Evolutionary conservation across 2,329 filamentous ascomycete species (phyloP).

Genomic region (Aspergillus sp.): DNA sequence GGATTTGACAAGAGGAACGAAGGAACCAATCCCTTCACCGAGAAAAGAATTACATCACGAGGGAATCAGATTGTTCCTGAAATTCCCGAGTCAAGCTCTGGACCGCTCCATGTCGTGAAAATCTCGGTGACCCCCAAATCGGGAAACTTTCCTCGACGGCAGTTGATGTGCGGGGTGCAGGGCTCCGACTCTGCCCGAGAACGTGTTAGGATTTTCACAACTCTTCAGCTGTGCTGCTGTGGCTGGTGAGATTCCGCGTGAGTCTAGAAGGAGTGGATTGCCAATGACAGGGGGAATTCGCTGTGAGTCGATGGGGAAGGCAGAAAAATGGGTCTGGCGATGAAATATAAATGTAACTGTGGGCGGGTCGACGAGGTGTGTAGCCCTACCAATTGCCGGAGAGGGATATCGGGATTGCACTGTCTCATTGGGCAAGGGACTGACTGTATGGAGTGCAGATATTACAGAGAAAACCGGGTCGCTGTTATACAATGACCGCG

Average conservation of each 20-base stretch:
- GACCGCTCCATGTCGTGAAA: neutral
- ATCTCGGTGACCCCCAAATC: neutral
- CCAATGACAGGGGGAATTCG: neutral
- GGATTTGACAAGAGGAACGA: neutral
- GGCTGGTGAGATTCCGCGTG: slow-evolving; percentile 3
- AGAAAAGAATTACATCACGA: neutral
- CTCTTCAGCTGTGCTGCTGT: neutral
- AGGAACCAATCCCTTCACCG: neutral
- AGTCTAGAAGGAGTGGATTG: neutral
- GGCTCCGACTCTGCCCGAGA: slow-evolving; percentile 4
- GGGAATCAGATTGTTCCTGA: neutral
- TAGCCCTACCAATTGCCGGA: neutral
- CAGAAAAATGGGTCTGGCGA: neutral
- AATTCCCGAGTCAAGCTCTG: neutral
- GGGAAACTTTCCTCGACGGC: slow-evolving; percentile 7
- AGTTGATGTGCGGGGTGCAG: neutral
- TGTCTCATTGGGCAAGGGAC: neutral
- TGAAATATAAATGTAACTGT: slow-evolving; percentile 1
- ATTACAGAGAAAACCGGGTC: neutral
- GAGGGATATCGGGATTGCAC: neutral
- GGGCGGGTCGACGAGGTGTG: neutral
- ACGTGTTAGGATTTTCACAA: neutral
- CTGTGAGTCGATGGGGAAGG: neutral
- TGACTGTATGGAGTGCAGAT: neutral
- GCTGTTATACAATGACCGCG: slow-evolving; percentile 18